Conservation (phyloP, 2,329 filamentous ascomycete species). For the Xylariaceae sp. region DNA sequence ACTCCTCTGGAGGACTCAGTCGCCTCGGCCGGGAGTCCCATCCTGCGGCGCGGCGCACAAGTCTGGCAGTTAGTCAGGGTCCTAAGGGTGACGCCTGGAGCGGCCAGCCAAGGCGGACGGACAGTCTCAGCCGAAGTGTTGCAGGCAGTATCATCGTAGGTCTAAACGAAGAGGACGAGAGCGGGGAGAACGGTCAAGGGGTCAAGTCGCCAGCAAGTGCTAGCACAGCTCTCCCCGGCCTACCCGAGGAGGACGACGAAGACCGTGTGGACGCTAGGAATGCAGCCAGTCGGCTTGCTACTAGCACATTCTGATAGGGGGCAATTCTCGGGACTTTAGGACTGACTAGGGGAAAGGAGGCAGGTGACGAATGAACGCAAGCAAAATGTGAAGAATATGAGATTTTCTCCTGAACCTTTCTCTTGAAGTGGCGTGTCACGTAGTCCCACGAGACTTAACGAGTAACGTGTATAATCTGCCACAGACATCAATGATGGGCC, state of each 20-base stretch:
- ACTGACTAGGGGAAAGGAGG: conserved; percentile 4
- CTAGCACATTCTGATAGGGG: conserved; percentile 73
- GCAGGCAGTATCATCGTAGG: conserved; percentile 74
- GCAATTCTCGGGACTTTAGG: background rate
- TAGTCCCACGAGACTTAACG: background rate
- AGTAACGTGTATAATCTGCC: conserved; percentile 4
- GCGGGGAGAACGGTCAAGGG: conserved; percentile 38
- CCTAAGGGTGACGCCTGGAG: conserved; percentile 99
- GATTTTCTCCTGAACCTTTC: conserved; percentile 1
- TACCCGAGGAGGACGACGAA: conserved; percentile 79
- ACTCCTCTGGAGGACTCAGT: conserved; percentile 82
- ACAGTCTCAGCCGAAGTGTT: conserved; percentile 71
- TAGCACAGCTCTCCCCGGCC: conserved; percentile 48
- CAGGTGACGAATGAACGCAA: conserved; percentile 16
- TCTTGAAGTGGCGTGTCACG: background rate
- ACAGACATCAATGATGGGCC: background rate
- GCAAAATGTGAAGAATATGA: conserved; percentile 11
- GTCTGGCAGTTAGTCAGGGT: conserved; percentile 81
- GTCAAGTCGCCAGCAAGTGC: conserved; percentile 36
- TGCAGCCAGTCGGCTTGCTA: conserved; percentile 86
- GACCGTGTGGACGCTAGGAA: conserved; percentile 94
- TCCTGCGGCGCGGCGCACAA: conserved; percentile 66
- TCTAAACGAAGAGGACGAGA: conserved; percentile 56
- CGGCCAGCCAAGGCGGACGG: conserved; percentile 77
- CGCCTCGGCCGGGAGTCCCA: conserved; percentile 85